These are phyloP conservation scores for Suillus occidentalis DNA, from an alignment of 768 basidiomycete species.

Conservation along the genomic window DNA sequence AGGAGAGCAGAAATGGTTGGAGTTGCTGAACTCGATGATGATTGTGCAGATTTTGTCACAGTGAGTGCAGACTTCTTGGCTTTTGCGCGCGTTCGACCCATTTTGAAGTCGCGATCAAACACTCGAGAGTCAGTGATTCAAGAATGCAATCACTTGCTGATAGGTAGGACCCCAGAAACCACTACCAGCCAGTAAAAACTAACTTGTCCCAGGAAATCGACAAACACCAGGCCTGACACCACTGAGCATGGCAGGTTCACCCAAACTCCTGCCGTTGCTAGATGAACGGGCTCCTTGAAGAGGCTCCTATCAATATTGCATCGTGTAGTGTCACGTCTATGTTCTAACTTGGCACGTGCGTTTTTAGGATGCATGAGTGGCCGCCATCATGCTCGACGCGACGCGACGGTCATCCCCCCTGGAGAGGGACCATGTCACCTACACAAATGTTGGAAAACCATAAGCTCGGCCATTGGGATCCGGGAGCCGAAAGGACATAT, in stretches of 20 bases:
- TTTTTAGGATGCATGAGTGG: not conserved
- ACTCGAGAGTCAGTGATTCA: not conserved
- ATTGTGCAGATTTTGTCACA: conserved; percentile 14
- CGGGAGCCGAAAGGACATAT: not conserved
- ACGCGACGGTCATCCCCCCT: not conserved
- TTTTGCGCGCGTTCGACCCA: conserved; percentile 58
- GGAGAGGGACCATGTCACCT: not conserved
- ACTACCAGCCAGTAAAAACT: not conserved
- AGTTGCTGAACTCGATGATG: conserved; percentile 25
- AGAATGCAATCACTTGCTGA: not conserved
- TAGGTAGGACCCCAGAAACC: conserved; percentile 1
- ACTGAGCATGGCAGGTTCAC: not conserved
- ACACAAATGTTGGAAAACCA: not conserved
- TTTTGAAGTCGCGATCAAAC: conserved; percentile 22
- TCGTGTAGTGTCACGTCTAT: too few species aligned
- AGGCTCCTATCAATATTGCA: not conserved
- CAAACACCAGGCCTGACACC: not conserved
- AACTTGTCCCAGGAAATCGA: too few species aligned
- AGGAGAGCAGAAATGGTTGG: conserved; percentile 58
- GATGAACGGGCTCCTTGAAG: not conserved
- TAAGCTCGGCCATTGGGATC: not conserved
- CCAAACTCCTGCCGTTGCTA: not conserved
- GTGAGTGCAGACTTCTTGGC: conserved; percentile 27
- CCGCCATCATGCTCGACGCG: not conserved
- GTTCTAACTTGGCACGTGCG: too few species aligned